A percentile compares a stretch with the other conserved stretches of the same genome.
phyloP scores from a whole-genome alignment of 1,139 yeast genomes.

The Pichia cactophila region DNA sequence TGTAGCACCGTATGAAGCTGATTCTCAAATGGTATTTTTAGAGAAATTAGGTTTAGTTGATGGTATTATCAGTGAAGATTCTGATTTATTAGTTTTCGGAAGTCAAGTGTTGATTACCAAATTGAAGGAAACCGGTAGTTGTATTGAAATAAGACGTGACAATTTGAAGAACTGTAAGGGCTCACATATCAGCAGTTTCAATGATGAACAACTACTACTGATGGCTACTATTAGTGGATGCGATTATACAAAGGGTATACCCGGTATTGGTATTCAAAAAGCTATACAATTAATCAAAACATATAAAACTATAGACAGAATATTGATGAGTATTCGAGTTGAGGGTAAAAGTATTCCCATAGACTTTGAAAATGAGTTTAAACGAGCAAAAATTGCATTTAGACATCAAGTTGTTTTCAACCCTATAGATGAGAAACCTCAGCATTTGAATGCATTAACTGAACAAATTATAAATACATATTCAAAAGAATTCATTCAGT shows the following conservation, averaged over 20 bases:
- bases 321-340: conserved; percentile 48
- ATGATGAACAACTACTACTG: conserved; percentile 54
- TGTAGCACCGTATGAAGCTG: conserved; percentile 98
- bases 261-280: conserved; percentile 71
- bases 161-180: conserved; percentile 42
- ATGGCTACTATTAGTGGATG: conserved; percentile 92
- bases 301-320: conserved; percentile 44
- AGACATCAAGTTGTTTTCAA: conserved; percentile 81
- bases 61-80: conserved; percentile 89
- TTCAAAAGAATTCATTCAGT: conserved; percentile 25
- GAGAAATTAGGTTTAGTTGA: conserved; percentile 71
- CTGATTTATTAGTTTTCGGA: conserved; percentile 88
- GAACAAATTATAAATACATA: conserved; percentile 19
- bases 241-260: conserved; percentile 85
- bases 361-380: conserved; percentile 52
- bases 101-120: conserved; percentile 72
- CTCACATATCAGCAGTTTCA: conserved; percentile 42
- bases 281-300: conserved; percentile 59
- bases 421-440: conserved; percentile 42
- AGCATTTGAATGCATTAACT: conserved; percentile 55
- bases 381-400: conserved; percentile 72
- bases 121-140: conserved; percentile 66
- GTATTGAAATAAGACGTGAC: conserved; percentile 57
- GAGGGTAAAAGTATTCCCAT: conserved; percentile 60
- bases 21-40: conserved; percentile 89